Evolutionary conservation across 768 basidiomycete species (phyloP).

Genomic region (Kwoniella sp.): DNA sequence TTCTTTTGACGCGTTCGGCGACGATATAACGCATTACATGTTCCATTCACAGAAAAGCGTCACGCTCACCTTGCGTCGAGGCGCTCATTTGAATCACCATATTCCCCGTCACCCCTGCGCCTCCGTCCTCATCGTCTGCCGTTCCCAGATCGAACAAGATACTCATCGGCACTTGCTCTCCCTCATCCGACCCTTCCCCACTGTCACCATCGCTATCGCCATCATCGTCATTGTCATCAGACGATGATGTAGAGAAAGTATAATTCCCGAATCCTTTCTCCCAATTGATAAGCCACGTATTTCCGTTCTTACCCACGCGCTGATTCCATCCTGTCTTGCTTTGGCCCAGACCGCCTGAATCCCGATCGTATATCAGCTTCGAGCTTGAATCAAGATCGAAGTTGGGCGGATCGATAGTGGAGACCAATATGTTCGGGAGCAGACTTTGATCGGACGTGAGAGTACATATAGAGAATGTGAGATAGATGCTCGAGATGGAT

Average conservation of each 20-base stretch:
- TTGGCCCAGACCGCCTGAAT: slow-evolving; percentile 33
- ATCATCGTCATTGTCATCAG: slow-evolving; percentile 15
- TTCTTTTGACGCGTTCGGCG: no score
- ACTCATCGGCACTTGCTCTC: slow-evolving; percentile 18
- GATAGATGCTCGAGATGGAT: slow-evolving; percentile 23
- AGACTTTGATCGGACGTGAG: slow-evolving; percentile 38
- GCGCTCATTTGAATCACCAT: slow-evolving; percentile 48
- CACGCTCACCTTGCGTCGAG: slow-evolving; percentile 36
- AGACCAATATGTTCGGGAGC: slow-evolving; percentile 35
- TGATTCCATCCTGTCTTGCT: slow-evolving; percentile 24
- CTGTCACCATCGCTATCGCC: background rate
- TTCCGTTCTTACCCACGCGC: slow-evolving; percentile 18
- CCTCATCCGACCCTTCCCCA: background rate
- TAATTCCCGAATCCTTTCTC: slow-evolving; percentile 54
- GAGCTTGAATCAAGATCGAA: slow-evolving; percentile 26
- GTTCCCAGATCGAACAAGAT: slow-evolving; percentile 33
- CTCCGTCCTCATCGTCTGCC: slow-evolving; percentile 8
- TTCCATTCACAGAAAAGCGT: no score
- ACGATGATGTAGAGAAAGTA: slow-evolving; percentile 26
- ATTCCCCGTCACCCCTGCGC: slow-evolving; percentile 18
- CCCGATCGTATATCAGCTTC: background rate
- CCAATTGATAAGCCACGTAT: slow-evolving; percentile 35
- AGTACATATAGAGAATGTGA: slow-evolving; percentile 52
- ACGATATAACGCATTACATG: background rate
- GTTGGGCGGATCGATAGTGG: slow-evolving; percentile 18